Evolutionary conservation across 169 alveolate genomes (phyloP).

Genomic region (Cryptosporidium parvum): DNA sequence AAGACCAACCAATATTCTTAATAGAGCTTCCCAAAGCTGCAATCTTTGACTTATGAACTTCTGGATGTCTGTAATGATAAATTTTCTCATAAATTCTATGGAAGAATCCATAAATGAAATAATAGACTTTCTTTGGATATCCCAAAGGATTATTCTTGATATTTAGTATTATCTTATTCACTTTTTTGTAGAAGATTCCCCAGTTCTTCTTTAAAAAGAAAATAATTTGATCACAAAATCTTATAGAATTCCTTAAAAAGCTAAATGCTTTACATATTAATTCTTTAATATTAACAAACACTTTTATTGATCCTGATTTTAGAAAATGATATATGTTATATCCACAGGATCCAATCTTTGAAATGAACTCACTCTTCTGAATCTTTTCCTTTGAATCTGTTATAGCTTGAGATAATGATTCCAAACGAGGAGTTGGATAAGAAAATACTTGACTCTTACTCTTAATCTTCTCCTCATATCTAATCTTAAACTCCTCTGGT

Average conservation of each 20-base stretch:
- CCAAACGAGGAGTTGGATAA: conserved; percentile 36
- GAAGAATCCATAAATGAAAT: conserved; percentile 31
- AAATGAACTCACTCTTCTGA: background rate
- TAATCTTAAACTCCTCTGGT: conserved; percentile 49
- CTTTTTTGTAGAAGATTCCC: conserved; percentile 7
- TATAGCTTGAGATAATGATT: conserved; percentile 21
- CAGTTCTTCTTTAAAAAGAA: conserved; percentile 14
- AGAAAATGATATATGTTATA: background rate
- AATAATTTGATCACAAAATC: conserved; percentile 8
- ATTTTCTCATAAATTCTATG: conserved; percentile 37
- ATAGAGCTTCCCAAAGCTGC: conserved; percentile 36
- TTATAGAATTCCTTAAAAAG: background rate
- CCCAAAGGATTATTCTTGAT: conserved; percentile 43
- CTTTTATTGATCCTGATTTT: background rate
- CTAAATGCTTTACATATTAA: background rate
- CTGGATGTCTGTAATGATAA: conserved; percentile 63
- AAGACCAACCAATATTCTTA: conserved; percentile 26
- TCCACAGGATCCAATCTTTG: conserved; percentile 14
- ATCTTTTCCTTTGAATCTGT: conserved; percentile 25
- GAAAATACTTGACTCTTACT: conserved; percentile 56
- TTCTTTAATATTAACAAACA: background rate
- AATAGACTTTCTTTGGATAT: conserved; percentile 22
- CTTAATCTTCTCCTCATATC: conserved; percentile 54
- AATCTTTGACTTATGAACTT: conserved; percentile 45
- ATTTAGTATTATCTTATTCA: background rate